Percentiles rank a stretch among this genome's conserved stretches.
phyloP scores from a whole-genome alignment of 2,329 filamentous ascomycete genomes.

The Ambrosiella xylebori region DNA sequence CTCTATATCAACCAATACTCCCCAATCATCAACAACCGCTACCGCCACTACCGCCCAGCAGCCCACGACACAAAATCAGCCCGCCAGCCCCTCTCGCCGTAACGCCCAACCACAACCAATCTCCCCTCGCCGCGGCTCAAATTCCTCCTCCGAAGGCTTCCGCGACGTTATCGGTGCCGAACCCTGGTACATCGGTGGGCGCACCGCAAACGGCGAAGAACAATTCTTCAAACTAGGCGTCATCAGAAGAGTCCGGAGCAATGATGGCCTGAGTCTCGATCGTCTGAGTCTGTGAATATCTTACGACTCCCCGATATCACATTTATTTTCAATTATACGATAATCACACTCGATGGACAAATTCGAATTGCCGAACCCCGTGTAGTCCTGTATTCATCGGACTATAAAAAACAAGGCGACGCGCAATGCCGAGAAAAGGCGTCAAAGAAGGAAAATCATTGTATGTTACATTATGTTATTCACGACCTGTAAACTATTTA shows the following conservation, averaged over 20 bases:
- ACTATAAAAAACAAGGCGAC: too few relatives aligned
- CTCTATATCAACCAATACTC: not conserved
- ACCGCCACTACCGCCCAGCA: slow-evolving; percentile 15
- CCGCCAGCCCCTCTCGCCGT: not conserved
- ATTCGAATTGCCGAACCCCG: too few relatives aligned
- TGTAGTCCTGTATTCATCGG: too few relatives aligned
- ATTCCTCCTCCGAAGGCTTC: slow-evolving; percentile 61
- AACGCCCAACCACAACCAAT: slow-evolving; percentile 18
- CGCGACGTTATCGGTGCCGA: slow-evolving; percentile 54
- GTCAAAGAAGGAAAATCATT: too few relatives aligned
- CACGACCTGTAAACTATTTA: too few relatives aligned
- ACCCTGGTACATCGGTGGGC: slow-evolving; percentile 68
- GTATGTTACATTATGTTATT: too few relatives aligned
- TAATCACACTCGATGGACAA: too few relatives aligned
- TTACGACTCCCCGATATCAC: not conserved
- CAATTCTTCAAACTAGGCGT: slow-evolving; percentile 68
- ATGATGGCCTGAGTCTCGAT: slow-evolving; percentile 58
- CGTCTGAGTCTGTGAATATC: slow-evolving; percentile 50
- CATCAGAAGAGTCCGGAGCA: slow-evolving; percentile 53
- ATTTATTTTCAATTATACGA: not conserved
- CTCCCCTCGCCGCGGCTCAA: slow-evolving; percentile 46
- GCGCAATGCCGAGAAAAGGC: too few relatives aligned
- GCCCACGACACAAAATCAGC: not conserved
- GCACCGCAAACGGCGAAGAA: slow-evolving; percentile 61
- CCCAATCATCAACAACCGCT: slow-evolving; percentile 1